Conservation (phyloP, 176 grass and related monocot species). For the Carex parvula region DNA sequence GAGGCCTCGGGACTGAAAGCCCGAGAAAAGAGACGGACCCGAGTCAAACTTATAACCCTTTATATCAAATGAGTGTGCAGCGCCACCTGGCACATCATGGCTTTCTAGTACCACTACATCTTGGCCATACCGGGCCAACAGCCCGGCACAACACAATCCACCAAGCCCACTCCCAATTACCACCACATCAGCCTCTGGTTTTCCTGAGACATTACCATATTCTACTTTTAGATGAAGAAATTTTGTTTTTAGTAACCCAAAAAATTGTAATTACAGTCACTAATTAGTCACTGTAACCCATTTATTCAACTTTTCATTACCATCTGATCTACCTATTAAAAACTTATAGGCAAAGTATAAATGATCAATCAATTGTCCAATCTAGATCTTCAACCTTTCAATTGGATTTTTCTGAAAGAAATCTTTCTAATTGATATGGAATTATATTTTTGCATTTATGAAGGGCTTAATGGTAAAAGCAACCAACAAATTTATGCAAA, state of each 20-base stretch:
- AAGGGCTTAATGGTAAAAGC: not conserved
- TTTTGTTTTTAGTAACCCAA: conserved; percentile 18
- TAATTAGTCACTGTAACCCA: not conserved
- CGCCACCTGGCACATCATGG: conserved; percentile 79
- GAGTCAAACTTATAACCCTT: conserved; percentile 96
- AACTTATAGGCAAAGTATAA: too few species aligned
- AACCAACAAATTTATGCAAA: not conserved
- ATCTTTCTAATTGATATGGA: not conserved
- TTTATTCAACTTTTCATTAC: not conserved
- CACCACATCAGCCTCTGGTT: conserved; percentile 72
- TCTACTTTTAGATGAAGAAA: not conserved
- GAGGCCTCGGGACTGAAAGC: conserved; percentile 76
- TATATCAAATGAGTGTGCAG: conserved; percentile 90
- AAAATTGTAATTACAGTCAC: not conserved
- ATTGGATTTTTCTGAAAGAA: not conserved
- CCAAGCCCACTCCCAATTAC: conserved; percentile 89
- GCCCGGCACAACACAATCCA: conserved; percentile 75
- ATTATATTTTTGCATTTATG: not conserved
- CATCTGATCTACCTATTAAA: too few species aligned
- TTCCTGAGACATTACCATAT: conserved; percentile 34
- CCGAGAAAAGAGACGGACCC: conserved; percentile 89
- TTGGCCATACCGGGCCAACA: conserved; percentile 77
- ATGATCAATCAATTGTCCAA: not conserved
- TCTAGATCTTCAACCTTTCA: not conserved
- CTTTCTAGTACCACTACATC: conserved; percentile 90